Percentiles rank a stretch among this genome's conserved stretches.
Evolutionary conservation across 139 green algal species (phyloP).

Genomic region (Tetradesmus obliquus): DNA sequence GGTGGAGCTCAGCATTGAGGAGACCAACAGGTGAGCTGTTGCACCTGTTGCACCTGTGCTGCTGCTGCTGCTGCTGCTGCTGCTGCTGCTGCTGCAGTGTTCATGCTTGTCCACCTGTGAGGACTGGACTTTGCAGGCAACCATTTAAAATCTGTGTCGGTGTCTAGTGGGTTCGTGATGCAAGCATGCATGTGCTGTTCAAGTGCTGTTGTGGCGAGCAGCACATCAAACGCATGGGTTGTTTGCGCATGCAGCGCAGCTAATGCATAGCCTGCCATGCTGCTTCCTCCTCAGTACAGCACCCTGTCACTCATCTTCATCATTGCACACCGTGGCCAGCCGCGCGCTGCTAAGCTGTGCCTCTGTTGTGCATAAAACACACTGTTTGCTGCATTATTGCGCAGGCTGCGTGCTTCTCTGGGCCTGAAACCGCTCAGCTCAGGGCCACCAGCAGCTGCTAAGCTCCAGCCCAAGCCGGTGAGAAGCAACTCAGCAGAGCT

Average conservation of each 20-base stretch:
- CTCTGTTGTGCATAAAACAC: not conserved
- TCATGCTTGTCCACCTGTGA: not conserved
- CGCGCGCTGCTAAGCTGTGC: not conserved
- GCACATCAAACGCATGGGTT: not conserved
- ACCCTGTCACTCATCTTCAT: not conserved
- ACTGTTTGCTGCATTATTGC: not conserved
- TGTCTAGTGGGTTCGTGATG: not conserved
- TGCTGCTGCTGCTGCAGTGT: not conserved
- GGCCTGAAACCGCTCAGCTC: constrained; percentile 77
- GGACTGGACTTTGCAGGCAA: not conserved
- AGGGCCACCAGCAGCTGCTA: constrained; percentile 36
- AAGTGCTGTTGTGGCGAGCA: not conserved
- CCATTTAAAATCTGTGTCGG: no score
- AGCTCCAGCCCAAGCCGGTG: constrained; percentile 32
- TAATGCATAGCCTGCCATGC: not conserved
- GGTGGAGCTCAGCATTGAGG: constrained; percentile 77
- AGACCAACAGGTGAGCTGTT: constrained; percentile 82
- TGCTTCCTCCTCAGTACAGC: no score
- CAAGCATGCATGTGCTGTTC: not conserved
- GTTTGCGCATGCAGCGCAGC: not conserved
- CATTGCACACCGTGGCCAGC: not conserved
- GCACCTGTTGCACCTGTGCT: not conserved
- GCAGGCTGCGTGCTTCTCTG: constrained; percentile 77
- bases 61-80: not conserved
- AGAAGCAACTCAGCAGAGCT: not conserved